Conservation (phyloP, 108 stramenopile genomes). For the Cyclotella choctawhatcheeana region DNA sequence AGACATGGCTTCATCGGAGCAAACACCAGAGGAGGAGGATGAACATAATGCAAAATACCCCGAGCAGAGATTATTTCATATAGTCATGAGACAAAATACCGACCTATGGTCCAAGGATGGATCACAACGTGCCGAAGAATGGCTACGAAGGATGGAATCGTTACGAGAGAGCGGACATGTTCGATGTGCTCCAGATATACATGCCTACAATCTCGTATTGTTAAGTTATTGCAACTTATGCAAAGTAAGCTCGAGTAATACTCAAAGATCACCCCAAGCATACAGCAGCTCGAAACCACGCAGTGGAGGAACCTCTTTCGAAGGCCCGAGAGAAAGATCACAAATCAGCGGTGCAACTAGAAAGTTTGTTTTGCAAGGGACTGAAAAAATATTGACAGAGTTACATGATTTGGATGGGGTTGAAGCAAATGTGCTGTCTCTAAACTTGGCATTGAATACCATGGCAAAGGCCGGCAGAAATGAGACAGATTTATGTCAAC, state of each 20-base stretch:
- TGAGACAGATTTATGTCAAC: slow-evolving; percentile 23
- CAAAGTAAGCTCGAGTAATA: no score
- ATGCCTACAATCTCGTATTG: slow-evolving; percentile 42
- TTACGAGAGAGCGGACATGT: slow-evolving; percentile 12
- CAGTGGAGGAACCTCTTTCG: not conserved
- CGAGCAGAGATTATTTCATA: slow-evolving; percentile 44
- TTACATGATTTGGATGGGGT: slow-evolving; percentile 3
- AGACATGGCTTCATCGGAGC: not conserved
- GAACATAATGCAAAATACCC: not conserved
- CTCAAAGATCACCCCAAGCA: no score
- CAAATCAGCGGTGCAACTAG: no score
- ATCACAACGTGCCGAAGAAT: slow-evolving; percentile 30
- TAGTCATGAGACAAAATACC: slow-evolving; percentile 42
- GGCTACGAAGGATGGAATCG: slow-evolving; percentile 35
- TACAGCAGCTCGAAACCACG: not conserved
- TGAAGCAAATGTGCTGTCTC: slow-evolving; percentile 31
- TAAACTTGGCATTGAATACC: slow-evolving; percentile 41
- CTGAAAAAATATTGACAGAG: slow-evolving; percentile 29
- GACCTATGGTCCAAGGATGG: slow-evolving; percentile 24
- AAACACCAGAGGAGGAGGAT: not conserved
- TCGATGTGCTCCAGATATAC: slow-evolving; percentile 32
- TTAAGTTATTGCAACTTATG: slow-evolving; percentile 39
- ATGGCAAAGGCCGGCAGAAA: slow-evolving; percentile 32
- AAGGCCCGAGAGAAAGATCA: no score
- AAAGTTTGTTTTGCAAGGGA: slow-evolving; percentile 25